A percentile compares a stretch with the other conserved stretches of the same genome.
These are phyloP conservation scores for Sclerotinia borealis DNA, from an alignment of 2,329 filamentous ascomycete species.

Conservation along the genomic window DNA sequence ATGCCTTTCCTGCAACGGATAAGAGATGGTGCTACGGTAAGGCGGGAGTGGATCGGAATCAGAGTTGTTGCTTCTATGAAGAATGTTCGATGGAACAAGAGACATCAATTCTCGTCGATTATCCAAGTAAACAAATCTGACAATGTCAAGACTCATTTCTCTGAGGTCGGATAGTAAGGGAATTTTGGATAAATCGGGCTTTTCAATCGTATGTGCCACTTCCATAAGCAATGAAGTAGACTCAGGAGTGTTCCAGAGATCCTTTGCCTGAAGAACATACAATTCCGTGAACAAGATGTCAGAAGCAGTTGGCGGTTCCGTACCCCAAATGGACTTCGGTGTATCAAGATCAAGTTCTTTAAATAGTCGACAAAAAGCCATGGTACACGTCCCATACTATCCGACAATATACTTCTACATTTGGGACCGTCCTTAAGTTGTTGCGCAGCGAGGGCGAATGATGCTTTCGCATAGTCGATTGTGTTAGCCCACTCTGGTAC, in stretches of 20 bases:
- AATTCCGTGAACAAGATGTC: slow-evolving; percentile 56
- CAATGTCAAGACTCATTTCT: slow-evolving; percentile 29
- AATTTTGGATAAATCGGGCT: slow-evolving; percentile 18
- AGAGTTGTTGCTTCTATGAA: slow-evolving; percentile 31
- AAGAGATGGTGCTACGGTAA: slow-evolving; percentile 29
- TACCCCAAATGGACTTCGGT: slow-evolving; percentile 78
- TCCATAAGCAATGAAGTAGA: slow-evolving; percentile 56
- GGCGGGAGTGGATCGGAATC: slow-evolving; percentile 33
- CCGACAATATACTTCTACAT: slow-evolving; percentile 57
- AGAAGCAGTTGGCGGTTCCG: slow-evolving; percentile 48
- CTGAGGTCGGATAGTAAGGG: slow-evolving; percentile 17
- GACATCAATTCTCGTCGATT: slow-evolving; percentile 31
- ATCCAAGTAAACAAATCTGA: slow-evolving; percentile 32
- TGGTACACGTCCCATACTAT: slow-evolving; percentile 67
- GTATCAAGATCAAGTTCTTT: slow-evolving; percentile 73
- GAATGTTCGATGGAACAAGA: slow-evolving; percentile 26
- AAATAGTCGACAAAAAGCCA: slow-evolving; percentile 79
- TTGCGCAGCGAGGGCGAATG: slow-evolving; percentile 67
- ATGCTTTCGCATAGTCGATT: slow-evolving; percentile 69
- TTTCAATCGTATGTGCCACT: slow-evolving; percentile 44
- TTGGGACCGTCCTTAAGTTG: slow-evolving; percentile 61
- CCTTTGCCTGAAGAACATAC: slow-evolving; percentile 60
- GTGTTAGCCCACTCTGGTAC: slow-evolving; percentile 37
- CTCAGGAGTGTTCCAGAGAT: slow-evolving; percentile 68
- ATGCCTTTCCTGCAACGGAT: slow-evolving; percentile 20